A percentile compares a stretch with the other conserved stretches of the same genome.
Evolutionary conservation across 257 asterid species (phyloP).

Genomic region (Fraxinus pennsylvanica): DNA sequence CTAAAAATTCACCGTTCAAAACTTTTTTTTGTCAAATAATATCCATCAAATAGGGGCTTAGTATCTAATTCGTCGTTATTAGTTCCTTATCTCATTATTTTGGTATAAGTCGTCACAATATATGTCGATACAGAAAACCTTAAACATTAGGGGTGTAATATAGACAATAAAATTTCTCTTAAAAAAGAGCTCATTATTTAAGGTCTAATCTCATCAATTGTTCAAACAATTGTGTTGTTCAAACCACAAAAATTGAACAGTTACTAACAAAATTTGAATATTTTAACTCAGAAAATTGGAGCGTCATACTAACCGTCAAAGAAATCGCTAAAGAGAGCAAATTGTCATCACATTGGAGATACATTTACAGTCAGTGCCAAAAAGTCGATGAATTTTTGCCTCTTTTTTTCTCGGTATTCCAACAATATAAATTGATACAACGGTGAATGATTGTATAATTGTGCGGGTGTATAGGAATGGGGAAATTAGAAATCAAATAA

Average conservation of each 20-base stretch:
- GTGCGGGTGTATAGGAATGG: slow-evolving; percentile 90
- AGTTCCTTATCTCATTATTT: too few relatives aligned
- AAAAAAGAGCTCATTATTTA: too few relatives aligned
- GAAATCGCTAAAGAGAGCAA: slow-evolving; percentile 36
- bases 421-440: slow-evolving; percentile 19
- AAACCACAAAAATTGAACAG: neutral
- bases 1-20: too few relatives aligned
- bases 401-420: slow-evolving; percentile 8
- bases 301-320: slow-evolving; percentile 49
- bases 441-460: slow-evolving; percentile 7
- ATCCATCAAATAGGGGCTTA: too few relatives aligned
- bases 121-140: too few relatives aligned
- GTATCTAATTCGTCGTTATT: too few relatives aligned
- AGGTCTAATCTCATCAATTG: too few relatives aligned
- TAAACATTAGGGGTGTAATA: too few relatives aligned
- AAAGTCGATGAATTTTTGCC: slow-evolving; percentile 1
- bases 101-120: too few relatives aligned
- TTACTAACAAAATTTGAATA: neutral
- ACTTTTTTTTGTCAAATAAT: too few relatives aligned
- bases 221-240: too few relatives aligned
- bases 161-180: too few relatives aligned
- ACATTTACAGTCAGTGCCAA: slow-evolving; percentile 42
- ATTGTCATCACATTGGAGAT: slow-evolving; percentile 40
- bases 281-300: neutral
- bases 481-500: slow-evolving; percentile 85